These are phyloP conservation scores for Aspergillus phoenicis DNA, from an alignment of 2,329 filamentous ascomycete genomes.

Conservation along the genomic window DNA sequence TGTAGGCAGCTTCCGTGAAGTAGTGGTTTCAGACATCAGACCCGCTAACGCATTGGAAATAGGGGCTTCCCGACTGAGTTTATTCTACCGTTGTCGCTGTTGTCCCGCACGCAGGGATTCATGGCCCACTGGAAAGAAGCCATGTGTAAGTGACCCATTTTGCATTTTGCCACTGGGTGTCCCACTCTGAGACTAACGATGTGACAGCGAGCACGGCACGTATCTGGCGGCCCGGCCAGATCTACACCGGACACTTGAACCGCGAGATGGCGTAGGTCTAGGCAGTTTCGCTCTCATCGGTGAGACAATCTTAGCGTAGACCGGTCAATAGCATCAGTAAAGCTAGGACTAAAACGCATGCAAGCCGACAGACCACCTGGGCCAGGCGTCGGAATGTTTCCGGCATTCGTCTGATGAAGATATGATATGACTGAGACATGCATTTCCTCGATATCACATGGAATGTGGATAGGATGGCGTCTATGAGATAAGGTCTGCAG, in stretches of 20 bases:
- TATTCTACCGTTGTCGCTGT: slow-evolving; percentile 4
- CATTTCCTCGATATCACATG: background rate
- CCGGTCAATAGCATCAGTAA: no score
- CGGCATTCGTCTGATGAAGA: background rate
- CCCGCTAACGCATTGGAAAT: background rate
- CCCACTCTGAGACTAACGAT: background rate
- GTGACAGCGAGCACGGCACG: background rate
- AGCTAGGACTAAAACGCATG: no score
- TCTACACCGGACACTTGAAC: background rate
- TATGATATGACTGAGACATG: background rate
- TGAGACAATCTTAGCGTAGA: no score
- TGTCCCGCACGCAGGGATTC: slow-evolving; percentile 9
- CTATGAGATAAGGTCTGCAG: background rate
- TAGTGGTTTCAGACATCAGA: background rate
- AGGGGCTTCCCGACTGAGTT: slow-evolving; percentile 15
- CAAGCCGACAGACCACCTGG: no score
- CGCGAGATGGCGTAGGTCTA: background rate
- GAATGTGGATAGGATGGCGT: background rate
- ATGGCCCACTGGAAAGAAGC: slow-evolving; percentile 17
- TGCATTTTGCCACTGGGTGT: background rate
- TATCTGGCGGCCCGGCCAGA: slow-evolving; percentile 3
- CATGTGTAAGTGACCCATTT: slow-evolving; percentile 29
- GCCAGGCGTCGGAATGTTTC: no score
- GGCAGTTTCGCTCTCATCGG: no score
- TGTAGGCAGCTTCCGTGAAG: slow-evolving; percentile 26